These are phyloP conservation scores for Cerioporus squamosus DNA, from an alignment of 1,284 basidiomycete genomes.

Conservation along the genomic window DNA sequence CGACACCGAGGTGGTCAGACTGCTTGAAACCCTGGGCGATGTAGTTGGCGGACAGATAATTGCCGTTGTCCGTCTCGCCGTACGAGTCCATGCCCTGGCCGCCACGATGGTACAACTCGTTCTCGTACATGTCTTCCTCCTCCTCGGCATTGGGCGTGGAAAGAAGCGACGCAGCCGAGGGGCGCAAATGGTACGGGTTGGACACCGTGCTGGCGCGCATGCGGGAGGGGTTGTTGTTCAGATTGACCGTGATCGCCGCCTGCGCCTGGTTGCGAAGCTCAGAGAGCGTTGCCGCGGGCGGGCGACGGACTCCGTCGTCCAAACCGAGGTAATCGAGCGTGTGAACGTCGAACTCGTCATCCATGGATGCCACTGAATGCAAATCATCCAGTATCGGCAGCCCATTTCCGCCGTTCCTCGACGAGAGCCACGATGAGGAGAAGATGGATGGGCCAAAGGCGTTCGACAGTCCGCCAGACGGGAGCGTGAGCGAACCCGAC, in stretches of 20 bases:
- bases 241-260: conserved; percentile 82
- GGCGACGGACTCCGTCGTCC: conserved; percentile 71
- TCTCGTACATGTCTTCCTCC: conserved; percentile 73
- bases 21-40: conserved; percentile 77
- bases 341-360: conserved; percentile 90
- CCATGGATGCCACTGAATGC: conserved; percentile 77
- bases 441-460: conserved; percentile 89
- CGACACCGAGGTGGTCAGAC: conserved; percentile 62
- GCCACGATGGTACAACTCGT: conserved; percentile 55
- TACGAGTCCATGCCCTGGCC: conserved; percentile 45
- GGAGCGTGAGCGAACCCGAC: conserved; percentile 83
- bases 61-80: conserved; percentile 53
- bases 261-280: conserved; percentile 88
- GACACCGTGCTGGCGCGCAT: conserved; percentile 91
- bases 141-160: conserved; percentile 66
- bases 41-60: conserved; percentile 58
- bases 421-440: conserved; percentile 85
- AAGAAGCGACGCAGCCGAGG: conserved; percentile 60
- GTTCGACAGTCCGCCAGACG: conserved; percentile 74
- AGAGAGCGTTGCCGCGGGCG: conserved; percentile 81
- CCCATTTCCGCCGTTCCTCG: conserved; percentile 57
- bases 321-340: conserved; percentile 95
- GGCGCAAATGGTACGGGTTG: conserved; percentile 73
- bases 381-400: conserved; percentile 77
- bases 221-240: conserved; percentile 73